phyloP scores from a whole-genome alignment of 2,329 filamentous ascomycete genomes.

The Davidsoniella neocaledoniae region DNA sequence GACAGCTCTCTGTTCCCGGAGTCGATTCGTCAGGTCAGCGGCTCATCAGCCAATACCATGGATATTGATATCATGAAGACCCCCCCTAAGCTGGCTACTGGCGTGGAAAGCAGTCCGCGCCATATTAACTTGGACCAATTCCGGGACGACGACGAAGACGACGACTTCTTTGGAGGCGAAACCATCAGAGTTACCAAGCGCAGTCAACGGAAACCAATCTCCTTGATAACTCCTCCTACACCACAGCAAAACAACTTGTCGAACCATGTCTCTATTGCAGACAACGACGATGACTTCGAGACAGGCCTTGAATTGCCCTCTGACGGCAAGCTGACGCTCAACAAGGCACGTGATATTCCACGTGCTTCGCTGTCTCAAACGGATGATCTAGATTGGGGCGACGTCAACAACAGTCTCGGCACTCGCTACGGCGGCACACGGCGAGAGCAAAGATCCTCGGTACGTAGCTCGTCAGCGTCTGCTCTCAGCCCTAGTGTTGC shows the following conservation, averaged over 20 bases:
- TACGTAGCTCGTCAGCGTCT: conserved; percentile 68
- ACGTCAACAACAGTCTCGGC: conserved; percentile 83
- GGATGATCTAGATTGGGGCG: conserved; percentile 85
- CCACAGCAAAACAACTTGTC: conserved; percentile 24
- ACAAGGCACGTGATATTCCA: conserved; percentile 42
- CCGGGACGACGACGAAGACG: conserved; percentile 42
- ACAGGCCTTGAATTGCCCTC: conserved; percentile 55
- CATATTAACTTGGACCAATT: conserved; percentile 44
- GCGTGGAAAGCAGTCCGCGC: neutral
- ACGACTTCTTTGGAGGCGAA: conserved; percentile 47
- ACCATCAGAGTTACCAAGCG: conserved; percentile 54
- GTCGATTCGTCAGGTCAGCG: conserved; percentile 48
- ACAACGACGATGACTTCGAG: conserved; percentile 51
- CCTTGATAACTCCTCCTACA: conserved; percentile 39
- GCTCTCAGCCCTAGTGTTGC: conserved; percentile 84
- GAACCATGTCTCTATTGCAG: conserved; percentile 11
- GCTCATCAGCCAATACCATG: conserved; percentile 34
- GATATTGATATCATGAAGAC: conserved; percentile 27
- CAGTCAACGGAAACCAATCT: conserved; percentile 34
- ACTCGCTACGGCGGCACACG: conserved; percentile 78
- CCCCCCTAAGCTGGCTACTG: conserved; percentile 1
- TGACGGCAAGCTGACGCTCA: conserved; percentile 48
- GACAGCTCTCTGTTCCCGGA: conserved; percentile 49
- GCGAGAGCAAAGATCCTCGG: conserved; percentile 57
- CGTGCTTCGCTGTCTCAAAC: conserved; percentile 34